These are phyloP conservation scores for Discostella stelligera DNA, from an alignment of 352 stramenopile genomes.

Conservation along the genomic window DNA sequence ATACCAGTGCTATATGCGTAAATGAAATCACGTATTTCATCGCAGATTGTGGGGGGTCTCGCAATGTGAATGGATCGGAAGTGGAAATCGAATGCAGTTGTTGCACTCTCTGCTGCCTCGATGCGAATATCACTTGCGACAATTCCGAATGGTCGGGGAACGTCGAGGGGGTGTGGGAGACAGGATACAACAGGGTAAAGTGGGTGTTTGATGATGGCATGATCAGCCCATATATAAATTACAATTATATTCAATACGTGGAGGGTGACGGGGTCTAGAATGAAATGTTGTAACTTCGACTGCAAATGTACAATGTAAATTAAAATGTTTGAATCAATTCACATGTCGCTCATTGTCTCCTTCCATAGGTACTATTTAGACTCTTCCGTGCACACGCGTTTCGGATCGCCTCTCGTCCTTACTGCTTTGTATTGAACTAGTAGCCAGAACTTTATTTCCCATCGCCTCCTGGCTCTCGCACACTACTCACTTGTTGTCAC, in stretches of 20 bases:
- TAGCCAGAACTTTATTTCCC: too few species aligned
- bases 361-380: background rate
- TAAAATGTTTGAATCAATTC: background rate
- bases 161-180: slow-evolving; percentile 63
- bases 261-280: background rate
- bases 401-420: background rate
- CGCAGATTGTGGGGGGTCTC: slow-evolving; percentile 35
- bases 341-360: background rate
- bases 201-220: slow-evolving; percentile 43
- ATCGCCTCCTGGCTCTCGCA: too few species aligned
- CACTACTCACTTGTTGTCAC: background rate
- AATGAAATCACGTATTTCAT: slow-evolving; percentile 42
- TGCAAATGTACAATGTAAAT: background rate
- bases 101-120: slow-evolving; percentile 61
- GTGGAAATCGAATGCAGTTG: slow-evolving; percentile 56
- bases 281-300: background rate
- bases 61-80: background rate
- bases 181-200: slow-evolving; percentile 41
- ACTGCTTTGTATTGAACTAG: background rate
- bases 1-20: slow-evolving; percentile 19
- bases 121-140: slow-evolving; percentile 57
- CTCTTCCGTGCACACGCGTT: background rate
- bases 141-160: slow-evolving; percentile 56
- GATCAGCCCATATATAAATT: slow-evolving; percentile 20
- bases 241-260: slow-evolving; percentile 3